phyloP scores from a whole-genome alignment of 208 protist species.

The Acanthamoeba triangularis region DNA sequence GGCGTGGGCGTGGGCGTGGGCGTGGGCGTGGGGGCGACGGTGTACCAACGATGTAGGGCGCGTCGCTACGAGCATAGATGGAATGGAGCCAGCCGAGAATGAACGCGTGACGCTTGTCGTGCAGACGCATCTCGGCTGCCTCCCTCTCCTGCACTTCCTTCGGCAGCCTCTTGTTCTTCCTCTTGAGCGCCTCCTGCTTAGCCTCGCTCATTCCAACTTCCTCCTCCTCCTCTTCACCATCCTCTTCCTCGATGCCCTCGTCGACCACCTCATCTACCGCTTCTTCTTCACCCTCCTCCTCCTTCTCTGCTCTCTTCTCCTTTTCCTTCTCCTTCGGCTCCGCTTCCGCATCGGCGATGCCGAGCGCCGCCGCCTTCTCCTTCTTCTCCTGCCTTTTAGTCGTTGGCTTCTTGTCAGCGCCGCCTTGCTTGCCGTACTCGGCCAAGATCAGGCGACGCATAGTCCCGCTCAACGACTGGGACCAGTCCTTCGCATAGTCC shows the following conservation, averaged over 20 bases:
- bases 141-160: not conserved
- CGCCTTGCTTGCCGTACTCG: not conserved
- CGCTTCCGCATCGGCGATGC: too few relatives aligned
- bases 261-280: not conserved
- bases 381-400: not conserved
- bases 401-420: not conserved
- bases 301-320: not conserved
- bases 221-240: not conserved
- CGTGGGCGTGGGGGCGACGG: not conserved
- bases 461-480: not conserved
- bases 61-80: not conserved
- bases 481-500: slow-evolving; percentile 24
- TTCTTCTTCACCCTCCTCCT: not conserved
- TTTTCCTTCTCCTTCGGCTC: not conserved
- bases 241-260: not conserved
- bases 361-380: not conserved
- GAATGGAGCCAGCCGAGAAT: slow-evolving; percentile 30
- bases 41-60: not conserved
- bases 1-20: too few relatives aligned
- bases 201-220: not conserved
- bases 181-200: not conserved
- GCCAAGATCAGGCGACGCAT: slow-evolving; percentile 25
- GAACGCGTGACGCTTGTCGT: slow-evolving; percentile 40
- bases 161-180: not conserved
- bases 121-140: not conserved